Percentiles rank a stretch among this genome's conserved stretches.
Conservation (phyloP, 1,139 yeast genomes). For the Candida sp. region DNA sequence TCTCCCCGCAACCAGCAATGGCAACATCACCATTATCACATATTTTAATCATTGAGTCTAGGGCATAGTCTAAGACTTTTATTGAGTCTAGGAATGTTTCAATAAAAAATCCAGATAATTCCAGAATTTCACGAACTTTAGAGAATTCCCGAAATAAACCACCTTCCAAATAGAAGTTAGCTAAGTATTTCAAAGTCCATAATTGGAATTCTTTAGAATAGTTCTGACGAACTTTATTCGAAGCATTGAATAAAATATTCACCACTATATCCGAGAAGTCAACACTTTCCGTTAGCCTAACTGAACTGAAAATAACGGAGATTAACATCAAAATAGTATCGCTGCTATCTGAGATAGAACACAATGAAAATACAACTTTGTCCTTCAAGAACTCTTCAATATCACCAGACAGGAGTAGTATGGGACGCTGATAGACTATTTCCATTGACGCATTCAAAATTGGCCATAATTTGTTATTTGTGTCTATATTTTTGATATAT, state of each 20-base stretch:
- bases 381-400: slow-evolving; percentile 19
- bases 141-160: slow-evolving; percentile 4
- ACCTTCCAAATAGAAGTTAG: slow-evolving; percentile 29
- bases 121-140: slow-evolving; percentile 5
- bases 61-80: slow-evolving; percentile 12
- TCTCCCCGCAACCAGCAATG: slow-evolving; percentile 30
- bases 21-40: slow-evolving; percentile 8
- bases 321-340: slow-evolving; percentile 12
- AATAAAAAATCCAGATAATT: slow-evolving; percentile 9
- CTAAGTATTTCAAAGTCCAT: slow-evolving; percentile 45
- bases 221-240: slow-evolving; percentile 4
- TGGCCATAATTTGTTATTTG: slow-evolving; percentile 7
- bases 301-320: slow-evolving; percentile 15
- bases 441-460: slow-evolving; percentile 11
- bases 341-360: not conserved
- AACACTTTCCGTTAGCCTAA: slow-evolving; percentile 6
- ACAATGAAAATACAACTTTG: slow-evolving; percentile 6
- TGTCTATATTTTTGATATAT: slow-evolving; percentile 7
- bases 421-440: slow-evolving; percentile 7
- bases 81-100: slow-evolving; percentile 10
- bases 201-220: slow-evolving; percentile 18
- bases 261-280: slow-evolving; percentile 16
- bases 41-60: slow-evolving; percentile 10
- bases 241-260: slow-evolving; percentile 13
- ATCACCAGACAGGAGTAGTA: slow-evolving; percentile 6